Conservation (phyloP, 2,329 filamentous ascomycete genomes). For the Ophiostoma ips region DNA sequence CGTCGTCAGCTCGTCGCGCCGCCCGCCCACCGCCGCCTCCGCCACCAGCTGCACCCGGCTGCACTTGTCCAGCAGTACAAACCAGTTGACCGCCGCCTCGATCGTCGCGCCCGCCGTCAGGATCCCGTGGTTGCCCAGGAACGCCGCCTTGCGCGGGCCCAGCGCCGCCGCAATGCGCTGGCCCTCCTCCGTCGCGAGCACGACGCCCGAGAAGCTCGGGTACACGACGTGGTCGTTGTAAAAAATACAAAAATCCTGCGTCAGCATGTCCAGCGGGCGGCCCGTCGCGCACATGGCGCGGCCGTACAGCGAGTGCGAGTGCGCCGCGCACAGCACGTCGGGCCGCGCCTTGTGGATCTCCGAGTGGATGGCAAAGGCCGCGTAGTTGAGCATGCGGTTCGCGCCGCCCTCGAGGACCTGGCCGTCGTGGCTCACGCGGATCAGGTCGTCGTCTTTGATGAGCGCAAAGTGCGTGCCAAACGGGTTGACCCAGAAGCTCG, state of each 20-base stretch:
- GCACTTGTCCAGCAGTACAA: slow-evolving; percentile 46
- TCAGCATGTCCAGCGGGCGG: slow-evolving; percentile 44
- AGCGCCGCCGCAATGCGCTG: slow-evolving; percentile 30
- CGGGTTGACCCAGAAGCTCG: slow-evolving; percentile 50
- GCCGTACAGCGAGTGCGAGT: slow-evolving; percentile 40
- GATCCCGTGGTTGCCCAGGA: slow-evolving; percentile 48
- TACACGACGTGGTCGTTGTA: slow-evolving; percentile 44
- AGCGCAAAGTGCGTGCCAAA: slow-evolving; percentile 42
- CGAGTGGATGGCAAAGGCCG: slow-evolving; percentile 45
- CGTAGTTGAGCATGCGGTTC: slow-evolving; percentile 37
- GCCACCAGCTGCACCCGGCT: slow-evolving; percentile 50
- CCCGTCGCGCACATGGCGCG: slow-evolving; percentile 44
- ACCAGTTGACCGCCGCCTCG: slow-evolving; percentile 48
- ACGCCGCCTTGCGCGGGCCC: slow-evolving; percentile 34
- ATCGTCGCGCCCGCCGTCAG: slow-evolving; percentile 46
- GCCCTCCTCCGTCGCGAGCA: slow-evolving; percentile 42
- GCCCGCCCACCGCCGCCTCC: slow-evolving; percentile 37
- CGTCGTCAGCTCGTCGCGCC: slow-evolving; percentile 28
- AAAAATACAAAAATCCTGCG: slow-evolving; percentile 40
- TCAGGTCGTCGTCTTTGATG: slow-evolving; percentile 43
- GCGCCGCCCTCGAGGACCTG: slow-evolving; percentile 32
- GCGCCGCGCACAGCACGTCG: slow-evolving; percentile 43
- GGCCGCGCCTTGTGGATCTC: slow-evolving; percentile 41
- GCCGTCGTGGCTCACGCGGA: slow-evolving; percentile 40
- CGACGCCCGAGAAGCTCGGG: slow-evolving; percentile 42